Evolutionary conservation across 441 rosid genomes (phyloP), one percentile per base, ranked within the genome.

Genomic region (Oxalis stricta): DNA sequence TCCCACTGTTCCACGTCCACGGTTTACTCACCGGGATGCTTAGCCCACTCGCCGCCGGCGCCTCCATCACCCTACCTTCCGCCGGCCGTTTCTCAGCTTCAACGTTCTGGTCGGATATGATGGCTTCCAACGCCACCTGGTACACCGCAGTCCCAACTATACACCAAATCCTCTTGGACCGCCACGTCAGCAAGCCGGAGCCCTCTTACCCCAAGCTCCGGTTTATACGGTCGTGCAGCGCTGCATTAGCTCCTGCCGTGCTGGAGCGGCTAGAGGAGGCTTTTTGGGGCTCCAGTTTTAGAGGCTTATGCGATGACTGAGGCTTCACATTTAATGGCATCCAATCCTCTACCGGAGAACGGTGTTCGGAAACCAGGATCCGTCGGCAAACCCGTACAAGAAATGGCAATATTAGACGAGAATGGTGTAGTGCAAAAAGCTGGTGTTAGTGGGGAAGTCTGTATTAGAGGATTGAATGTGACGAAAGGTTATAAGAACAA

Each of bases 281-380:
- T 2, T 87, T n/a, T 83, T 41, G 75, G 68, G 9, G 86, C 92
- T 5, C 92, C 94, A 0, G 94, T 87, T 4, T 63, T 86, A 10
- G 96, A 86, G 67, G 85, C 96, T 3, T 86, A 86, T 46, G 96
- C 96, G 10, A 86, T 86, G 96, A 79, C 92, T 0, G 96, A 86
- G 37, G 96, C 94, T 4, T 50, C 84, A 5, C 91, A 82, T 48
- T 31, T 79, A 64, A 86, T 83, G 94, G 38, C 79, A 6, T 77
- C 96, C 0, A 86, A 82, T 52, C 91, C 91, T 1, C 62, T 86
- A 46, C 91, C 89, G 0, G 91, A 77, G 51, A 66, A 79, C 40
- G 96, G 96, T 10, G 70, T 44, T 6, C 91, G 77, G 46, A 86
- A 75, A 55, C 50, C 94, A 11, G 85, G 96, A 18, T 86, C 96